A percentile compares a stretch with the other conserved stretches of the same genome.
phyloP scores from a whole-genome alignment of 352 stramenopile genomes.

The Stephanocyclus meneghinianus region DNA sequence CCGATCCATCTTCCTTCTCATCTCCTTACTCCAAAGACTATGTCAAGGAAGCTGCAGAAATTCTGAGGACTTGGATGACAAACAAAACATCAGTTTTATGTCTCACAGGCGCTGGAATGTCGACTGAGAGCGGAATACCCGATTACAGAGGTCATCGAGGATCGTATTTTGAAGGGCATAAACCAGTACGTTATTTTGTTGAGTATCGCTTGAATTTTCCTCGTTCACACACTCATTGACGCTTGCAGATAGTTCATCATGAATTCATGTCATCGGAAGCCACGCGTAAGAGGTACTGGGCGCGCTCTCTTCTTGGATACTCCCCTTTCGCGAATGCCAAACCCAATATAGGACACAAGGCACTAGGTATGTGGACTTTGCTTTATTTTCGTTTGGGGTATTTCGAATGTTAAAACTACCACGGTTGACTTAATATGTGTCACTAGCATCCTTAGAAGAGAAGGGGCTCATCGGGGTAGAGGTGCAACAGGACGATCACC shows the following conservation, averaged over 20 bases:
- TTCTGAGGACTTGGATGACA: slow-evolving; percentile 53
- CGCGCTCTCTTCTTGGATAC: slow-evolving; percentile 72
- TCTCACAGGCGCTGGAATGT: slow-evolving; percentile 93
- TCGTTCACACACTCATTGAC: background rate
- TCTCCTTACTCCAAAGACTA: background rate
- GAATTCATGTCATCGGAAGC: slow-evolving; percentile 84
- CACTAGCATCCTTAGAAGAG: slow-evolving; percentile 86
- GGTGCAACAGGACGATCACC: background rate
- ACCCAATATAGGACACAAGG: slow-evolving; percentile 87
- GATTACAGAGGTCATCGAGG: slow-evolving; percentile 94
- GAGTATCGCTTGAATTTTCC: background rate
- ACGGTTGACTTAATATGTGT: background rate
- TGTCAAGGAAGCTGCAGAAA: background rate
- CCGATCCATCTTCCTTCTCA: slow-evolving; percentile 25
- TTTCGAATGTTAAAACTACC: background rate
- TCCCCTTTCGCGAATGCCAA: slow-evolving; percentile 55
- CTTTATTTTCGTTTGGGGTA: background rate
- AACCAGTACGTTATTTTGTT: slow-evolving; percentile 68
- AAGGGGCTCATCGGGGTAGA: slow-evolving; percentile 65
- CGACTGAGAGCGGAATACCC: slow-evolving; percentile 94
- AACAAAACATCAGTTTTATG: slow-evolving; percentile 63
- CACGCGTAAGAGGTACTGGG: slow-evolving; percentile 77
- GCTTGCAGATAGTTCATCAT: slow-evolving; percentile 88
- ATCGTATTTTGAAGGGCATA: slow-evolving; percentile 91
- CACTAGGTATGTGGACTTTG: background rate